Evolutionary conservation across 768 basidiomycete species (phyloP).

Genomic region (Mycena venus): DNA sequence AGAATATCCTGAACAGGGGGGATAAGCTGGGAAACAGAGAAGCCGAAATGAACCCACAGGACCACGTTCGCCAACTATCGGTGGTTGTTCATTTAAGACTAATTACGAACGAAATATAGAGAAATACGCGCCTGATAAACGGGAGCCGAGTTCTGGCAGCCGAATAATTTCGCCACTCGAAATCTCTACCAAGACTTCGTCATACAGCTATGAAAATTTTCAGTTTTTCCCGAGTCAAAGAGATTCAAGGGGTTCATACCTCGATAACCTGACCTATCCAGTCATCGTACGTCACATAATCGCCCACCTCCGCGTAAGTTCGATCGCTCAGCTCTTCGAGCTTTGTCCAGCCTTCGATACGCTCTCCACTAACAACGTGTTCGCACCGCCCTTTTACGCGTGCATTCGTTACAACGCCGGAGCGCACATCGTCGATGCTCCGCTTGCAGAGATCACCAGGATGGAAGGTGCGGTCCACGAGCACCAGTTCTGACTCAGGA

Average conservation of each 20-base stretch:
- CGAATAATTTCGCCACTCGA: constrained; percentile 74
- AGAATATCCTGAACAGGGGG: constrained; percentile 71
- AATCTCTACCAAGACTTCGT: constrained; percentile 84
- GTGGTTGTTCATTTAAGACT: too few relatives aligned
- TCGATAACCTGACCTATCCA: constrained; percentile 94
- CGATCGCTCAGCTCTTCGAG: constrained; percentile 69
- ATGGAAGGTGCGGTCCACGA: constrained; percentile 84
- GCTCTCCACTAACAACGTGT: constrained; percentile 78
- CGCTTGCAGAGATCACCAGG: constrained; percentile 89
- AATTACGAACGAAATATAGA: too few relatives aligned
- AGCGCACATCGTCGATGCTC: constrained; percentile 77
- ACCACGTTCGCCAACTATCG: constrained; percentile 83
- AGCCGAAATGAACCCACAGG: constrained; percentile 58
- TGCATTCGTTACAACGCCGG: constrained; percentile 79
- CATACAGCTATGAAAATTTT: constrained; percentile 74
- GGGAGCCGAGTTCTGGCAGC: constrained; percentile 83
- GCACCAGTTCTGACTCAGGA: constrained; percentile 73
- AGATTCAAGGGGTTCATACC: constrained; percentile 57
- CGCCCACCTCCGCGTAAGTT: constrained; percentile 77
- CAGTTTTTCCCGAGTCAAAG: constrained; percentile 22
- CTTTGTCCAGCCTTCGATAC: constrained; percentile 74
- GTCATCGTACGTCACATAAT: constrained; percentile 85
- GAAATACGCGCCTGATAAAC: too few relatives aligned
- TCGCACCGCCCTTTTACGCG: constrained; percentile 76
- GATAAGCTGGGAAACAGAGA: constrained; percentile 16